Evolutionary conservation across 352 stramenopile species (phyloP).

Genomic region (Lagenidium sp.): DNA sequence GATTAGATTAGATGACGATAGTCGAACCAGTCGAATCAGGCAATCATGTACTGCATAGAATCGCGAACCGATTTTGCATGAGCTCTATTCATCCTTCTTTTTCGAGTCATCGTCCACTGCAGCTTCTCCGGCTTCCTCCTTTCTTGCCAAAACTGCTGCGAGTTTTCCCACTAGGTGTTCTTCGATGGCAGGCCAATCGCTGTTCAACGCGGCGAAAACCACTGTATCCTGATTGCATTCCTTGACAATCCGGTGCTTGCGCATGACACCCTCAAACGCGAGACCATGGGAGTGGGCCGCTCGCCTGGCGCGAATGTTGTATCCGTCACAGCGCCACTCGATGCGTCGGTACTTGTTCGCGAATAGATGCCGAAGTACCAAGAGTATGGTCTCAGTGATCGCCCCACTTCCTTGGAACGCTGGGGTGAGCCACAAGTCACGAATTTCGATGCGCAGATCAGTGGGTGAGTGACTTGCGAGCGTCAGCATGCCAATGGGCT

Average conservation of each 20-base stretch:
- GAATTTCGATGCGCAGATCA: conserved; percentile 73
- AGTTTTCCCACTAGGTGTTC: conserved; percentile 37
- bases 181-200: conserved; percentile 67
- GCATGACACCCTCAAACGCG: conserved; percentile 81
- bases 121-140: not conserved
- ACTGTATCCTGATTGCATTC: conserved; percentile 81
- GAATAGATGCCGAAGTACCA: conserved; percentile 75
- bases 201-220: conserved; percentile 82
- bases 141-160: conserved; percentile 1
- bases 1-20: too few relatives aligned
- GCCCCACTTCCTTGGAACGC: conserved; percentile 54
- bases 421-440: conserved; percentile 70
- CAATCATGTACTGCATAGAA: too few relatives aligned
- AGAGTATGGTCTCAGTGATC: conserved; percentile 47
- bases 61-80: too few relatives aligned
- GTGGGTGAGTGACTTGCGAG: conserved; percentile 65
- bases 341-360: conserved; percentile 69
- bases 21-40: too few relatives aligned
- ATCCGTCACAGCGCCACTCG: conserved; percentile 80
- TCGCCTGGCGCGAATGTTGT: conserved; percentile 79
- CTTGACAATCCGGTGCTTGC: conserved; percentile 83
- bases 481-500: conserved; percentile 70
- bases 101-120: conserved; percentile 2
- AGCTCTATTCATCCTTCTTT: conserved; percentile 36
- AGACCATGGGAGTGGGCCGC: conserved; percentile 77